These are phyloP conservation scores for Tripidium arundinaceum DNA, from an alignment of 202 grass and related monocot species.

Conservation along the genomic window DNA sequence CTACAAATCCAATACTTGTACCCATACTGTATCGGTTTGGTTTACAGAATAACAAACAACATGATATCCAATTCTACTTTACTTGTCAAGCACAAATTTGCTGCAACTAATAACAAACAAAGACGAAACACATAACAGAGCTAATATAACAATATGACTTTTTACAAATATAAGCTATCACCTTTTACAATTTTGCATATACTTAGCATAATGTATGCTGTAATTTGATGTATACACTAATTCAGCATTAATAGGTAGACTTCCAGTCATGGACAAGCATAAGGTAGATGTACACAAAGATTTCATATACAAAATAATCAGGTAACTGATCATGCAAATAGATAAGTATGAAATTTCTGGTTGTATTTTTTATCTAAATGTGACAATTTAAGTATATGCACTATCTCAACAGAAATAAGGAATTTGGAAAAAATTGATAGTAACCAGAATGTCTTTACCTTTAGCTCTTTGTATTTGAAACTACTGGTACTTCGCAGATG, in stretches of 20 bases:
- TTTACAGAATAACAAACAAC: background rate
- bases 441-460: constrained; percentile 40
- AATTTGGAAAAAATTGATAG: background rate
- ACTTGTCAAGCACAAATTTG: too few species aligned
- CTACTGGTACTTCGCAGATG: constrained; percentile 71
- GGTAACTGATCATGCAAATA: background rate
- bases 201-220: too few species aligned
- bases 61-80: too few species aligned
- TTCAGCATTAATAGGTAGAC: background rate
- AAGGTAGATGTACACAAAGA: too few species aligned
- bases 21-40: background rate
- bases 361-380: background rate
- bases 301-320: background rate
- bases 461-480: constrained; percentile 63
- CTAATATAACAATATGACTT: too few species aligned
- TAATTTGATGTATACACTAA: too few species aligned
- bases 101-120: too few species aligned
- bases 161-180: too few species aligned
- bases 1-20: background rate
- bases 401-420: constrained; percentile 2
- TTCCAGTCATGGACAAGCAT: background rate
- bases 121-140: too few species aligned
- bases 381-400: background rate
- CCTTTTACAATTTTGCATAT: too few species aligned
- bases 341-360: background rate